Evolutionary conservation across 2,329 filamentous ascomycete genomes (phyloP).

Genomic region (Colletotrichum truncatum): DNA sequence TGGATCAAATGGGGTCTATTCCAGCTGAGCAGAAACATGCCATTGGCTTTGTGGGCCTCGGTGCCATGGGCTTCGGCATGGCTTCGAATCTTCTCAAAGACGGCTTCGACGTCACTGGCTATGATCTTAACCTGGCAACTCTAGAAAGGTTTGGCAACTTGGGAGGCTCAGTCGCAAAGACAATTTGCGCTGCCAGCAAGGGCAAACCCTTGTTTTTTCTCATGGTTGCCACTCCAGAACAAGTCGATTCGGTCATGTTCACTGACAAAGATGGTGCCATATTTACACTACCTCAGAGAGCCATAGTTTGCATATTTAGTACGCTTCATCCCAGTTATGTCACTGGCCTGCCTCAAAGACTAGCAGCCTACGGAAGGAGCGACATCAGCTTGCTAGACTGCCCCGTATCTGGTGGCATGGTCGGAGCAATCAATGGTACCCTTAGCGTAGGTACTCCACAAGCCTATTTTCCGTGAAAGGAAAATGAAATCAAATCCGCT

Average conservation of each 20-base stretch:
- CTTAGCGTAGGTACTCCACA: no score
- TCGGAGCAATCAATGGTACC: conserved; percentile 65
- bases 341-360: conserved; percentile 64
- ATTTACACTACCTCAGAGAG: conserved; percentile 4
- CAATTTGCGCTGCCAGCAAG: conserved; percentile 68
- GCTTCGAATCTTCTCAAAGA: conserved; percentile 75
- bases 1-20: no score
- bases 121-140: conserved; percentile 74
- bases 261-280: conserved; percentile 61
- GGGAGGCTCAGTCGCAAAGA: conserved; percentile 67
- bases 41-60: conserved; percentile 73
- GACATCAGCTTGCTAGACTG: conserved; percentile 58
- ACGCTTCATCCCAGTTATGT: conserved; percentile 76
- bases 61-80: conserved; percentile 87
- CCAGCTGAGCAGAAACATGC: no score
- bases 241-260: conserved; percentile 74
- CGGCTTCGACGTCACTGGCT: conserved; percentile 75
- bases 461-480: no score
- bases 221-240: conserved; percentile 80
- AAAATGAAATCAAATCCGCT: no score
- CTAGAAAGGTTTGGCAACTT: conserved; percentile 71
- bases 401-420: conserved; percentile 39
- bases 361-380: conserved; percentile 62
- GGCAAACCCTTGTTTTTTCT: conserved; percentile 71
- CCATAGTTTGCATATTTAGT: conserved; percentile 54